Conservation (phyloP, 441 rosid genomes). For the Brassica hybrid region DNA sequence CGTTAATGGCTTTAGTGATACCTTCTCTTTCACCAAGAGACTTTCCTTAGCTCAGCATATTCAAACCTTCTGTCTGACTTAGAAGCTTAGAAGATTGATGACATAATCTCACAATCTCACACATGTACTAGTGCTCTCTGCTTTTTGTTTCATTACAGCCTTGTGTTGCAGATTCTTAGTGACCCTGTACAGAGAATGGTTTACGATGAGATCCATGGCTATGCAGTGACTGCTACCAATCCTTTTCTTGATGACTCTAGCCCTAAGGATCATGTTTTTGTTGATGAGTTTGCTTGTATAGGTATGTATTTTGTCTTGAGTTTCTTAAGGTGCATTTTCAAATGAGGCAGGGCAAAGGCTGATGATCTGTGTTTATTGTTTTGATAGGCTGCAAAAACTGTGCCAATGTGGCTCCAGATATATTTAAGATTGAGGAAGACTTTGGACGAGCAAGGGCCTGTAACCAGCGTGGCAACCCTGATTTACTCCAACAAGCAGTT, state of each 20-base stretch:
- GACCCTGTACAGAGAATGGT: slow-evolving; percentile 95
- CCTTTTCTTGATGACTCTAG: slow-evolving; percentile 84
- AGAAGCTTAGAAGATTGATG: too few relatives aligned
- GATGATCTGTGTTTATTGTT: background rate
- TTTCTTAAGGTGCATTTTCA: too few relatives aligned
- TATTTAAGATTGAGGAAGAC: slow-evolving; percentile 88
- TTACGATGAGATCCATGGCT: slow-evolving; percentile 97
- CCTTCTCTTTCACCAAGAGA: too few relatives aligned
- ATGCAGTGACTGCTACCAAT: slow-evolving; percentile 79
- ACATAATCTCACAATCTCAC: too few relatives aligned
- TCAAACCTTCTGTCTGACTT: too few relatives aligned
- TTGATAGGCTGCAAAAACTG: slow-evolving; percentile 92
- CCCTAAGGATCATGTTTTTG: slow-evolving; percentile 75
- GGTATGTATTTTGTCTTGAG: slow-evolving; percentile 61
- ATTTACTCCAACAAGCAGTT: slow-evolving; percentile 78
- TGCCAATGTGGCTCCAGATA: slow-evolving; percentile 76
- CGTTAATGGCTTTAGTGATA: too few relatives aligned
- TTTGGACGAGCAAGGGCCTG: slow-evolving; percentile 93
- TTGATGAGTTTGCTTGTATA: slow-evolving; percentile 96
- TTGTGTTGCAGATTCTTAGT: slow-evolving; percentile 79
- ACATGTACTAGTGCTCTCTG: too few relatives aligned
- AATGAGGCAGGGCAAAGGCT: background rate
- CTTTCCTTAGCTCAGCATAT: too few relatives aligned
- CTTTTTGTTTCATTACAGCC: too few relatives aligned
- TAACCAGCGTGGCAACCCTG: slow-evolving; percentile 66